Base-by-base conservation (phyloP, 306 rosid genomes). In the Corylus avellana region DNA sequence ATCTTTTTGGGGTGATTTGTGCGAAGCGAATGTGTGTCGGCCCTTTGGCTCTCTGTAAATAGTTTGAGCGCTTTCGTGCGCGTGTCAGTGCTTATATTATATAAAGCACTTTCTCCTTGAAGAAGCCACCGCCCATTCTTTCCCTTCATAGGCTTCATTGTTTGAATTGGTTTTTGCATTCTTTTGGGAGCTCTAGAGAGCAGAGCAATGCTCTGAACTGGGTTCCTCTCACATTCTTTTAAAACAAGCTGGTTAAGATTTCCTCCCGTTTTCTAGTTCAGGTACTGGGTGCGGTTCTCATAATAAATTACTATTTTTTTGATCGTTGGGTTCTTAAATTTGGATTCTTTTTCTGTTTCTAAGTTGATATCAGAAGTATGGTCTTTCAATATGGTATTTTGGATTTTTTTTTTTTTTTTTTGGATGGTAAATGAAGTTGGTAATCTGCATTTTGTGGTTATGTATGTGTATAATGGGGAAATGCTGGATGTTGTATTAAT, bases 1-100 rank as follows among this genome's bases (percentile, higher is more conserved):
- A 8, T 14, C 12, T 46, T 25, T 62, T 20, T 29, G 35, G 76
- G 59, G 57, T 78, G 51, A 37, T 55, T 55, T 56, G 58, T 32
- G 59, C 39, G 75, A 61, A 85, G 74, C n/a, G 46, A 42, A 42
- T 42, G 46, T 53, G 84, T 89, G 97, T 91, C 93, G 93, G 89
- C 73, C 84, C 85, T 82, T 77, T 84, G 78, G 82, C 83, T 81
- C 83, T 81, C 81, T 1, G 47, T 70, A 56, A 25, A 10, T 10
- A 27, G 18, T 27, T 47, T 7, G 4, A 27, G 53, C 49, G 46
- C 6, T 12, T 7, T 77, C 50, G 11, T 10, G 10, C 3, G 35
- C 4, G 37, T 22, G 32, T 58, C 22, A 12, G 1, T n/a, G 7
- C 10, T 4, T 59, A 25, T 22, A 59, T 4, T 59, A 25, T 22